Base-by-base conservation (phyloP, 2,329 filamentous ascomycete genomes). In the Ascochyta fabae region DNA sequence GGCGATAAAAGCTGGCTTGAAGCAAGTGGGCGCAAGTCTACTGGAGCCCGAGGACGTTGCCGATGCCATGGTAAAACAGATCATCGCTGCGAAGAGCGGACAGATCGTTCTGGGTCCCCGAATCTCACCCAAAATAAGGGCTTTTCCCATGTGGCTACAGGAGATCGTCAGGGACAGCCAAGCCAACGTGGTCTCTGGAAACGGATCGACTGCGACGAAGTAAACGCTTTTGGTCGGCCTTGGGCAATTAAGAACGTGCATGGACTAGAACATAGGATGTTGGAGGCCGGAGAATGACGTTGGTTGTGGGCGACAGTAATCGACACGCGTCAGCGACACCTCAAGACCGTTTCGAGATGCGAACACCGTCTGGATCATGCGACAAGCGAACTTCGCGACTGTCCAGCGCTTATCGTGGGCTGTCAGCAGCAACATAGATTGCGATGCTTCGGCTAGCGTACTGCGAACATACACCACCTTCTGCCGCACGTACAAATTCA, bases 1-100 rank as follows among this genome's bases (percentile, higher is more conserved):
- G 12, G 57, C 61, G 0, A 65, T 76, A 48, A 61, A 71, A 31
- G 53, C 66, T 7, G 64, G 72, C 2, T 62, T 81, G 22, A 60
- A 71, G 48, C 64, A 62, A 12, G 61, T 65, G 3, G 68, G 72
- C 9, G 64, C 62, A 6, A 60, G 64, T 15, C 62, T 81, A 6
- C 61, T 80, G 24, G 71, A 77, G 16, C 71, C 79, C 12, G 62
- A 76, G 48, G 61, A 73, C 38, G 77, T 81, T 7, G 70, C 75
- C 16, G 70, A 79, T 53, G 74, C 75, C 13, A 77, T 81, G 51
- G 75, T 79, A 1, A 71, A 75, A 46, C 78, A 81, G 60, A 75
- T 81, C 23, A 51, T 80, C 38, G 71, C 68, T 47, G 71, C 71
- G 13, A 72, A 68, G 56, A 75, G 77, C 48, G 75, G 74, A 22